Conservation (phyloP, 495 filamentous ascomycete genomes). For the Thermochaetoides thermophila region DNA sequence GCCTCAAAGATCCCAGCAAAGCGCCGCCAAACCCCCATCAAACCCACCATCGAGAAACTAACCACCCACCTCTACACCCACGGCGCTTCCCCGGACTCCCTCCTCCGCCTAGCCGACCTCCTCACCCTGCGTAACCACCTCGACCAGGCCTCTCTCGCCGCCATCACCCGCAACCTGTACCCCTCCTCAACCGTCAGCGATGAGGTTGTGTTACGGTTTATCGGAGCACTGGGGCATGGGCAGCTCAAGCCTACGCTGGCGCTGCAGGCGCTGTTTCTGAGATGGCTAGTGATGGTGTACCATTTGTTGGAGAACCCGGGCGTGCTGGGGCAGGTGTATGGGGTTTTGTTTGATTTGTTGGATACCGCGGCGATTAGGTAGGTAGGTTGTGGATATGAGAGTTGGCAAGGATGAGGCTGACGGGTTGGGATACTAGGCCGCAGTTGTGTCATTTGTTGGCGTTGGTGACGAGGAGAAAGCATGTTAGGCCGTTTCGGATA, state of each 20-base stretch:
- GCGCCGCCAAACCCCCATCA: conserved; percentile 28
- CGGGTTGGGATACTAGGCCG: conserved; percentile 25
- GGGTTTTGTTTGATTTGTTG: conserved; percentile 67
- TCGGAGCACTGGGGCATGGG: conserved; percentile 66
- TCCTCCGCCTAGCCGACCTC: conserved; percentile 51
- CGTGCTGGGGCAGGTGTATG: conserved; percentile 56
- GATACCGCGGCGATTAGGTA: conserved; percentile 65
- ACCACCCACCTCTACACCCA: conserved; percentile 42
- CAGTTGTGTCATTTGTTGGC: conserved; percentile 73
- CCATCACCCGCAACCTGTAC: conserved; percentile 60
- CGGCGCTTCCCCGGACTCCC: conserved; percentile 45
- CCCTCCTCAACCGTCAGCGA: conserved; percentile 48
- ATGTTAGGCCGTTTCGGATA: conserved; percentile 75
- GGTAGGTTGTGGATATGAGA: conserved; percentile 2
- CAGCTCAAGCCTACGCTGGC: conserved; percentile 58
- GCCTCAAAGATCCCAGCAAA: conserved; percentile 36
- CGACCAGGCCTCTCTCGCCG: conserved; percentile 55
- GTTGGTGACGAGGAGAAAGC: conserved; percentile 67
- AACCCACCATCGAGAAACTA: conserved; percentile 32
- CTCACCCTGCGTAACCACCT: conserved; percentile 51
- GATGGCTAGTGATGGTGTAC: conserved; percentile 71
- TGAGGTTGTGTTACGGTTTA: conserved; percentile 47
- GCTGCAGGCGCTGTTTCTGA: conserved; percentile 52
- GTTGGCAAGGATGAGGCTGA: conserved; percentile 13
- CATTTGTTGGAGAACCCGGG: conserved; percentile 51